These are phyloP conservation scores for Lasiodiplodia sp. DNA, from an alignment of 2,329 filamentous ascomycete species.

Conservation along the genomic window DNA sequence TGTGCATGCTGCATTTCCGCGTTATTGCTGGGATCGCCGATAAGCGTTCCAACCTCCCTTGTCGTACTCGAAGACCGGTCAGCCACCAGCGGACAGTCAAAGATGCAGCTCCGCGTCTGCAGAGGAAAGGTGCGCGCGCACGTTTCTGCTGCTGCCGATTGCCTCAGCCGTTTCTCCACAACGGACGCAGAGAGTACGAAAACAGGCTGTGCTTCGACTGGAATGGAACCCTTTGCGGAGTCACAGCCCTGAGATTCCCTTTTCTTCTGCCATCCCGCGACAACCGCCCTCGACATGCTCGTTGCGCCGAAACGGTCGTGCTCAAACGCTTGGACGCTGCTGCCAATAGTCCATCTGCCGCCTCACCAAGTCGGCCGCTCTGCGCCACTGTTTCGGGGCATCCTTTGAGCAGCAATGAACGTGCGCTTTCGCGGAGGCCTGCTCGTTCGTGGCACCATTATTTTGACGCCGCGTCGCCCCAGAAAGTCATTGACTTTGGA, in stretches of 20 bases:
- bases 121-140: background rate
- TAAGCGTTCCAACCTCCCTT: constrained; percentile 3
- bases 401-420: background rate
- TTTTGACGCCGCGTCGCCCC: constrained; percentile 3
- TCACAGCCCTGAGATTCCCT: background rate
- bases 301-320: constrained; percentile 9
- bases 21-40: background rate
- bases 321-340: background rate
- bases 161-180: constrained; percentile 13
- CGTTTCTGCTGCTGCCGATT: constrained; percentile 8
- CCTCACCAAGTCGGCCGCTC: background rate
- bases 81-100: background rate
- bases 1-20: background rate
- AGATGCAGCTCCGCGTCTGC: background rate
- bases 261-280: background rate
- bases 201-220: background rate
- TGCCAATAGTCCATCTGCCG: constrained; percentile 1
- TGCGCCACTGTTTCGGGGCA: background rate
- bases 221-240: background rate
- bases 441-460: background rate
- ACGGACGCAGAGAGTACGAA: background rate
- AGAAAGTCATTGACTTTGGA: background rate
- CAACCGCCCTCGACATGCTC: background rate
- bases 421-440: background rate
- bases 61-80: constrained; percentile 11